Evolutionary conservation across 495 filamentous ascomycete genomes (phyloP).

Genomic region (Neurospora sp.): DNA sequence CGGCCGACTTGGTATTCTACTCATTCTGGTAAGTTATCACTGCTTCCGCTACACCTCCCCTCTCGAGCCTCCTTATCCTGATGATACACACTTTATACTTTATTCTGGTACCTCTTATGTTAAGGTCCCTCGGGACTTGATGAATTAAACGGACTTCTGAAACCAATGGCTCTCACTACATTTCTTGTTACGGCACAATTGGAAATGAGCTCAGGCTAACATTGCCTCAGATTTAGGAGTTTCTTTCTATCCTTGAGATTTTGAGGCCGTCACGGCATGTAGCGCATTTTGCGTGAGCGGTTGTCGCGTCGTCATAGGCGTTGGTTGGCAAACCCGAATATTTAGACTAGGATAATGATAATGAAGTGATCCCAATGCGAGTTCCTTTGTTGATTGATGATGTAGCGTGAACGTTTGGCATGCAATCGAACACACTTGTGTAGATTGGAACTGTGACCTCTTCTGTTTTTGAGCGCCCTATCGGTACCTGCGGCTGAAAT

Average conservation of each 20-base stretch:
- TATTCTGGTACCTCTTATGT: conserved; percentile 61
- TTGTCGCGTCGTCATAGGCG: background rate
- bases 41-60: background rate
- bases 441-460: background rate
- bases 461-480: background rate
- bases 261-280: background rate
- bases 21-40: conserved; percentile 6
- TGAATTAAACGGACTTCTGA: conserved; percentile 57
- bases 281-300: background rate
- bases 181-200: background rate
- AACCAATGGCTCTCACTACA: conserved; percentile 6
- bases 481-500: background rate
- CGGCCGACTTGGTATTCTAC: background rate
- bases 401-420: background rate
- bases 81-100: conserved; percentile 37
- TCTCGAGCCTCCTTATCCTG: conserved; percentile 21
- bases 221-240: background rate
- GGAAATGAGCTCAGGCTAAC: conserved; percentile 9
- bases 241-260: background rate
- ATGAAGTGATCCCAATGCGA: background rate
- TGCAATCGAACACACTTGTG: background rate
- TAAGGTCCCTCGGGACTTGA: conserved; percentile 38
- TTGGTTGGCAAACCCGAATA: background rate
- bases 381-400: background rate
- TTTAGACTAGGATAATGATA: background rate